Evolutionary conservation across 768 basidiomycete genomes (phyloP), one percentile per base, ranked within the genome.

Genomic region (Leucosporidium yakuticum): DNA sequence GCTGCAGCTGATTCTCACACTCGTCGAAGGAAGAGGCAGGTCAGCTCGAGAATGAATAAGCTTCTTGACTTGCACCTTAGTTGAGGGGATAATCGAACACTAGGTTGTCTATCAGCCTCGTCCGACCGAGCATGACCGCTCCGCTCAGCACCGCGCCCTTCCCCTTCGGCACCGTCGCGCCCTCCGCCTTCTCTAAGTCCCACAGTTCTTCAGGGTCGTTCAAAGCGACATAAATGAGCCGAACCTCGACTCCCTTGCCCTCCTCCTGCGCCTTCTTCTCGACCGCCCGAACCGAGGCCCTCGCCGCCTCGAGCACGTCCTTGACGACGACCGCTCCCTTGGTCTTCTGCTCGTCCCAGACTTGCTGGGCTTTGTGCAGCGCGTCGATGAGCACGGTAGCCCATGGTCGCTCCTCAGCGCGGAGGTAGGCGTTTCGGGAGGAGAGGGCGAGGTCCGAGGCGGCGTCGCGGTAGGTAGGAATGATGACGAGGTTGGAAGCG

Each of bases 21-120:
- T 44, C 39, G 3, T 44, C 39, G 14, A 8, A 15, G 2, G 39
- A n/a, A 8, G 14, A 44, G 8, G 14, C 39, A 12, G 14, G 8
- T 12, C 3, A 9, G 39, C 3, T 44, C 6, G 3, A 12, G 14
- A 8, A 15, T 15, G 39, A 44, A 44, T 44, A 44, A 44, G 39
- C 14, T 44, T 15, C 39, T 9, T 44, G 6, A 3, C 39, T 44
- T 44, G 14, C 6, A 44, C 32, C 39, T 54, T 44, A 63, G 60
- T 70, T 74, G 59, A 75, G 48, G 0, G 73, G 63, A 31, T 57
- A 75, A 4, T 72, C 91, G 2, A 96, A 78, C 53, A 96, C 80
- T 61, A 96, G 78, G 77, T 98, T 99, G 79, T 99, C 95, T 53
- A 99, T 97, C 73, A 99, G 78, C 71, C 94, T 83, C 50, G 93